These are phyloP conservation scores for Pestalotiopsis sp. DNA, from an alignment of 2,329 filamentous ascomycete species.

Conservation along the genomic window DNA sequence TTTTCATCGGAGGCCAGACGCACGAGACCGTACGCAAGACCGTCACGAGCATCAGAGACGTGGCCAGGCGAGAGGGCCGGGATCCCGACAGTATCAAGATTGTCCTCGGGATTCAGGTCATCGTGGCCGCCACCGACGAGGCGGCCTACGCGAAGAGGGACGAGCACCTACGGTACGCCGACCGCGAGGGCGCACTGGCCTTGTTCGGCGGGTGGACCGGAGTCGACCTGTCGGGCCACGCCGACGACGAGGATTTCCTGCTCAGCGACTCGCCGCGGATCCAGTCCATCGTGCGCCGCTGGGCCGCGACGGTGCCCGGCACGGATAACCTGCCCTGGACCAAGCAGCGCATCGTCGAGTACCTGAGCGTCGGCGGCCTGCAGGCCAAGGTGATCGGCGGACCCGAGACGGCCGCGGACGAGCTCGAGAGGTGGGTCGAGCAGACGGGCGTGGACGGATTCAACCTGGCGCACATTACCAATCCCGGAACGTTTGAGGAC, in stretches of 20 bases:
- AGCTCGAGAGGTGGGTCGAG: conserved; percentile 26
- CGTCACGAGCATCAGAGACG: conserved; percentile 53
- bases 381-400: conserved; percentile 24
- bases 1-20: conserved; percentile 60
- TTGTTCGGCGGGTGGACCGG: conserved; percentile 61
- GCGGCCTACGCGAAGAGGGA: conserved; percentile 54
- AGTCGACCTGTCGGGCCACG: conserved; percentile 58
- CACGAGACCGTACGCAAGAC: conserved; percentile 50
- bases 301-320: conserved; percentile 44
- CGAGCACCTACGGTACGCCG: conserved; percentile 53
- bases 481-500: conserved; percentile 27
- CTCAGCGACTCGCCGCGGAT: conserved; percentile 55
- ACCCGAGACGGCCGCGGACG: conserved; percentile 26
- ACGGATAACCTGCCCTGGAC: conserved; percentile 43
- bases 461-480: conserved; percentile 25
- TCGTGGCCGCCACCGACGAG: conserved; percentile 50
- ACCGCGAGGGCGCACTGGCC: conserved; percentile 54
- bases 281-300: conserved; percentile 28
- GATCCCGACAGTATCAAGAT: conserved; percentile 59
- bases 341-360: conserved; percentile 43
- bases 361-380: conserved; percentile 38
- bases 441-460: conserved; percentile 26
- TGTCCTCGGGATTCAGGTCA: conserved; percentile 49
- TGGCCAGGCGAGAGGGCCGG: conserved; percentile 52
- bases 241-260: conserved; percentile 58